A percentile compares a stretch with the other conserved stretches of the same genome.
Conservation (phyloP, 169 alveolate species). For the Babesia sp. region DNA sequence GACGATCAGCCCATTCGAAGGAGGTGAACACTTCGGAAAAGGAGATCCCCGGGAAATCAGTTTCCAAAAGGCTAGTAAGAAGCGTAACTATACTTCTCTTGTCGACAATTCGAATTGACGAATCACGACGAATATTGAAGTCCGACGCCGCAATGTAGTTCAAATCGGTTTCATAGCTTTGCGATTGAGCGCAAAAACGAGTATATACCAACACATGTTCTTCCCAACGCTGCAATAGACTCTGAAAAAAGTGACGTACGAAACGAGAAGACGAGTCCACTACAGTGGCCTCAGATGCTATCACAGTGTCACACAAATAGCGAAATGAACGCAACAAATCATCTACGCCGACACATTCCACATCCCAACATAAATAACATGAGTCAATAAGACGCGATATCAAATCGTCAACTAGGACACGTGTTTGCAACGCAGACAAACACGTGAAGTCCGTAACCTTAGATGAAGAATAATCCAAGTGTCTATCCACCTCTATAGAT, state of each 20-base stretch:
- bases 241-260: neutral
- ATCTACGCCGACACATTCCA: neutral
- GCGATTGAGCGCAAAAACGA: constrained; percentile 21
- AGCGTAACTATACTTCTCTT: neutral
- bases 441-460: neutral
- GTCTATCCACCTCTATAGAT: neutral
- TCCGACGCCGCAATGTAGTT: neutral
- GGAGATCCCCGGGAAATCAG: neutral
- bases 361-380: constrained; percentile 11
- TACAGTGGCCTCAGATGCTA: neutral
- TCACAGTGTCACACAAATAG: neutral
- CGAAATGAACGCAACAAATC: neutral
- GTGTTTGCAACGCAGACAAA: neutral
- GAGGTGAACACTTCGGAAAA: neutral
- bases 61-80: neutral
- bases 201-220: constrained; percentile 16
- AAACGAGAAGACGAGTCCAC: constrained; percentile 1
- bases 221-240: constrained; percentile 1
- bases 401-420: constrained; percentile 3
- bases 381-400: neutral
- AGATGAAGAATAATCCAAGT: neutral
- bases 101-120: constrained; percentile 7
- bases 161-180: neutral
- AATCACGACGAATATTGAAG: neutral
- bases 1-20: constrained; percentile 16